A percentile compares a stretch with the other conserved stretches of the same genome.
Conservation (phyloP, 495 filamentous ascomycete species). For the Penicillium cosmopolitanum region DNA sequence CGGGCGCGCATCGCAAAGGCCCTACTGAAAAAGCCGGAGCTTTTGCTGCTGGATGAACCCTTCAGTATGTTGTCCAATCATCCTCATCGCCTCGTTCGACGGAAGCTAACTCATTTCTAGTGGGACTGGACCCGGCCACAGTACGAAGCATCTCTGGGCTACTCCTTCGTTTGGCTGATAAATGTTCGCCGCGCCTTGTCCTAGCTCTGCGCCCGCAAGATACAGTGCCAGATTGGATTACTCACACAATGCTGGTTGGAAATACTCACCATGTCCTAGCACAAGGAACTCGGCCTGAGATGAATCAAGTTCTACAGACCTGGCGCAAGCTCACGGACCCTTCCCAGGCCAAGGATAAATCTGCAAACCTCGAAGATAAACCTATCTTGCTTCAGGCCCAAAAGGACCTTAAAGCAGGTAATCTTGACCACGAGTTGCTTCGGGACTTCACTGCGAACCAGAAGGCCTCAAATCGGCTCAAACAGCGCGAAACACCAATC, state of each 20-base stretch:
- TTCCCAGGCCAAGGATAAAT: neutral
- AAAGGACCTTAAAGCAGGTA: slow-evolving; percentile 26
- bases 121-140: slow-evolving; percentile 90
- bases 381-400: slow-evolving; percentile 16
- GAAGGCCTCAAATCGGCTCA: slow-evolving; percentile 1
- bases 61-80: slow-evolving; percentile 65
- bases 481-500: neutral
- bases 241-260: slow-evolving; percentile 71
- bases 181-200: slow-evolving; percentile 69
- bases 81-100: neutral
- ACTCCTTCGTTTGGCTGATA: slow-evolving; percentile 65
- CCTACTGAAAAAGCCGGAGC: slow-evolving; percentile 73
- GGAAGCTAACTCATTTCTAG: slow-evolving; percentile 27
- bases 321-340: slow-evolving; percentile 25
- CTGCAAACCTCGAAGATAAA: neutral
- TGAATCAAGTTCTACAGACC: slow-evolving; percentile 24
- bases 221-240: slow-evolving; percentile 85
- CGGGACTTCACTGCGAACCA: slow-evolving; percentile 28
- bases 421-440: slow-evolving; percentile 36
- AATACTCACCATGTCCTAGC: slow-evolving; percentile 59
- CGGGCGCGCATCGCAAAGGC: slow-evolving; percentile 87
- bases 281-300: slow-evolving; percentile 30
- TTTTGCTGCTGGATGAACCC: slow-evolving; percentile 88
- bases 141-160: slow-evolving; percentile 68
- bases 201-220: slow-evolving; percentile 84